These are phyloP conservation scores for Sclerotinia glacialis DNA, from an alignment of 2,329 filamentous ascomycete species.

Conservation along the genomic window DNA sequence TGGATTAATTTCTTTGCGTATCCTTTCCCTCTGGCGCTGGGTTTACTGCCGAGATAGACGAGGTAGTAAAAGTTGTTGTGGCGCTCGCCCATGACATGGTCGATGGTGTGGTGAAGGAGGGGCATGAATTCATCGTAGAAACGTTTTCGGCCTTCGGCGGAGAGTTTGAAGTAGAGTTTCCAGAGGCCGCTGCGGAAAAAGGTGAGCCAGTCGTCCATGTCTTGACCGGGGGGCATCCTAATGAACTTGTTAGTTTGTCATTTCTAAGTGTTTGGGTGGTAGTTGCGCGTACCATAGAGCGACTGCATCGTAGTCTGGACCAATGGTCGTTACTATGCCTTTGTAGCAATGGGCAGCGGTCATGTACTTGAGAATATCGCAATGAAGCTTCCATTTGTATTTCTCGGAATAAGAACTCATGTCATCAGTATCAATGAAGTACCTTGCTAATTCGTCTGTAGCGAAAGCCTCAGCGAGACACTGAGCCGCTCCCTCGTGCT, in stretches of 20 bases:
- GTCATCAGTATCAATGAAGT: conserved; percentile 71
- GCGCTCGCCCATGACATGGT: conserved; percentile 62
- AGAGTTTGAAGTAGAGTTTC: conserved; percentile 72
- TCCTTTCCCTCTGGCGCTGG: conserved; percentile 66
- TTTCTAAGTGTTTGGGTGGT: background rate
- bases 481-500: conserved; percentile 68
- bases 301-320: conserved; percentile 72
- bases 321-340: conserved; percentile 71
- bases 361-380: conserved; percentile 74
- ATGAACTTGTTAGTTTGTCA: background rate
- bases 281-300: conserved; percentile 65
- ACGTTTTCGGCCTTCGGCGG: conserved; percentile 66
- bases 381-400: conserved; percentile 72
- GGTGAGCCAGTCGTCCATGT: conserved; percentile 71
- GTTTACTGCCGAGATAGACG: conserved; percentile 77
- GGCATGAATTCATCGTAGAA: conserved; percentile 78
- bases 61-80: conserved; percentile 75
- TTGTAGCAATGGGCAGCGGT: conserved; percentile 72
- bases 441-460: conserved; percentile 69
- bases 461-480: conserved; percentile 77
- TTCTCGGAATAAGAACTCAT: conserved; percentile 60
- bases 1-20: conserved; percentile 70
- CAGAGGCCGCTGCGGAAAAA: conserved; percentile 73
- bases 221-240: conserved; percentile 72
- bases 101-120: conserved; percentile 70